A percentile compares a stretch with the other conserved stretches of the same genome.
phyloP scores from a whole-genome alignment of 805 yeast genomes.

The Kregervanrija fluxuum region DNA sequence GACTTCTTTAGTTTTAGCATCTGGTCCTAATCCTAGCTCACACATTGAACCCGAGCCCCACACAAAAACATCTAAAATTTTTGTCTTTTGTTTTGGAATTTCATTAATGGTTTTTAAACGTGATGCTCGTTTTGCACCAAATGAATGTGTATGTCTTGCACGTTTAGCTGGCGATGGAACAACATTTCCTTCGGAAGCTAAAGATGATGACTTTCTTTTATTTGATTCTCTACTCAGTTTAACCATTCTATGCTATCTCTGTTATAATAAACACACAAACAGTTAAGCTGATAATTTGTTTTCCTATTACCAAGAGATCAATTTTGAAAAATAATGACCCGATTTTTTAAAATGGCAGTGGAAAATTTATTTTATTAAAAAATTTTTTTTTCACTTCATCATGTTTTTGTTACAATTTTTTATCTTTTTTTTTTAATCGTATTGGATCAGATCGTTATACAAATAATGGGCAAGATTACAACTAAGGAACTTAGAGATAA shows the following conservation, averaged over 20 bases:
- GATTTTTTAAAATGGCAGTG: no score
- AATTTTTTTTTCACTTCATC: constrained; percentile 1
- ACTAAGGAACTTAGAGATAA: constrained; percentile 44
- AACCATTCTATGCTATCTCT: constrained; percentile 29
- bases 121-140: constrained; percentile 42
- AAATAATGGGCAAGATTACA: constrained; percentile 58
- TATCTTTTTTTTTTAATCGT: neutral
- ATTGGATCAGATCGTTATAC: neutral
- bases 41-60: constrained; percentile 98
- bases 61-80: constrained; percentile 69
- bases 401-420: neutral
- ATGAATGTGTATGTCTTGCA: constrained; percentile 30
- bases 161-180: constrained; percentile 23
- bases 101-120: constrained; percentile 41
- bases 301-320: no score
- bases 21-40: constrained; percentile 95
- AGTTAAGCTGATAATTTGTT: no score
- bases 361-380: neutral
- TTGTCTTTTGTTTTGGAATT: constrained; percentile 29
- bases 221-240: constrained; percentile 23
- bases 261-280: no score
- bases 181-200: constrained; percentile 15
- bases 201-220: constrained; percentile 12
- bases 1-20: constrained; percentile 84
- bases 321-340: no score